Conservation (phyloP, 192 early-diverging fungal genomes). For the Podila epicladia region DNA sequence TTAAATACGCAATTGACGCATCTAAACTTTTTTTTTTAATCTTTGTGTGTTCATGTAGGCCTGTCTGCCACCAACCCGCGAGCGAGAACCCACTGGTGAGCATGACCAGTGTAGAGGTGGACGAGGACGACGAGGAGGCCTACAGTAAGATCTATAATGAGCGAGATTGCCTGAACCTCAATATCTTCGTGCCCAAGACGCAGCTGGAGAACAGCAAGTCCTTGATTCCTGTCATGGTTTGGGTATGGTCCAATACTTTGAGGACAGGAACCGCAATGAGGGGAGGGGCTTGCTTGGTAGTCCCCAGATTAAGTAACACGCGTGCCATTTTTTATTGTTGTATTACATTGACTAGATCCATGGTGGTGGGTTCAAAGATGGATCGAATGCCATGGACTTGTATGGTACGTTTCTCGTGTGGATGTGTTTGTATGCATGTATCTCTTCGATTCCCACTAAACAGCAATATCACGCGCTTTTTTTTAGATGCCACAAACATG, state of each 20-base stretch:
- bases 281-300: too few relatives aligned
- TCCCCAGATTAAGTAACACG: too few relatives aligned
- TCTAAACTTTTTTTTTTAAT: neutral
- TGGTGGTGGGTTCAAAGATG: conserved; percentile 32
- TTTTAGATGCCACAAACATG: conserved; percentile 15
- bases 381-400: conserved; percentile 28
- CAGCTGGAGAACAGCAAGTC: neutral
- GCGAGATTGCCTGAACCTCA: conserved; percentile 58
- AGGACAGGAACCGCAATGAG: too few relatives aligned
- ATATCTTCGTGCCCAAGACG: conserved; percentile 50
- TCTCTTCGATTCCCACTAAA: too few relatives aligned
- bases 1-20: too few relatives aligned
- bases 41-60: conserved; percentile 1
- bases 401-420: conserved; percentile 6
- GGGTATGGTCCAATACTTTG: neutral
- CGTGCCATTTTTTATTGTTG: too few relatives aligned
- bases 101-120: conserved; percentile 9
- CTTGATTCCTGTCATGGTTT: conserved; percentile 37
- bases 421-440: too few relatives aligned
- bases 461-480: too few relatives aligned
- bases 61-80: conserved; percentile 28
- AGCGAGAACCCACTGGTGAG: conserved; percentile 19
- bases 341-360: conserved; percentile 1
- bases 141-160: conserved; percentile 20
- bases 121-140: conserved; percentile 23